Base-by-base conservation (phyloP, 2,329 filamentous ascomycete species). In the Hypoxylon sp. region DNA sequence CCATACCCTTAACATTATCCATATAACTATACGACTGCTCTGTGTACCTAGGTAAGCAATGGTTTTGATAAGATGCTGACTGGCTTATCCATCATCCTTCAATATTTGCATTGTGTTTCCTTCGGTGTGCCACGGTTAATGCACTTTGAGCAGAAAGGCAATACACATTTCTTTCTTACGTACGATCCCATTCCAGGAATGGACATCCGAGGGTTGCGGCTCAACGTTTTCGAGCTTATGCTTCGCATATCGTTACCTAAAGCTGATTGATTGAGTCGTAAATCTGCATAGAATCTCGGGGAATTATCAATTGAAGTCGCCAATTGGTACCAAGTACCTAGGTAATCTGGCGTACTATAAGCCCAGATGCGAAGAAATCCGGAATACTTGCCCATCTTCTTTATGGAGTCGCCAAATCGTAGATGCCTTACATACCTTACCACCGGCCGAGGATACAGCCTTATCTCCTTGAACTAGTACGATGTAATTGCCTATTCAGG, bases 171-270 rank as follows among this genome's bases (percentile, higher is more conserved):
- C 32, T 43, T 23, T 17, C 17, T n/a, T 6, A 23, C 19, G 17
- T 13, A 30, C 28, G 17, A 13, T 28, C 7, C 30, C 21, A 46
- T 10, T 50, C n/a, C 17, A 17, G 11, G 11, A 19, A 34, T 51
- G 36, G 13, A 43, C 23, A 25, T 45, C 51, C 46, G 45, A 14
- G 25, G 19, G 11, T 46, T 63, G 61, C 28, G 53, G 61, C 61
- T 63, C 53, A 57, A 63, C 30, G 17, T 17, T n/a, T 32, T 41
- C 46, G 5, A 25, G 43, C 25, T 43, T 28, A 34, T 34, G n/a
- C 19, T 45, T 63, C 61, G 53, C 61, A 43, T 32, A 59, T 41
- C 59, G 21, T 30, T 48, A 41, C 61, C 19, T 21, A 1, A 43
- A 23, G 21, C n/a, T 28, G 36, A 41, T 58, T 28, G 60, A 25